Evolutionary conservation across 345 rosid genomes (phyloP).

Genomic region (Leavenworthia alabamica): DNA sequence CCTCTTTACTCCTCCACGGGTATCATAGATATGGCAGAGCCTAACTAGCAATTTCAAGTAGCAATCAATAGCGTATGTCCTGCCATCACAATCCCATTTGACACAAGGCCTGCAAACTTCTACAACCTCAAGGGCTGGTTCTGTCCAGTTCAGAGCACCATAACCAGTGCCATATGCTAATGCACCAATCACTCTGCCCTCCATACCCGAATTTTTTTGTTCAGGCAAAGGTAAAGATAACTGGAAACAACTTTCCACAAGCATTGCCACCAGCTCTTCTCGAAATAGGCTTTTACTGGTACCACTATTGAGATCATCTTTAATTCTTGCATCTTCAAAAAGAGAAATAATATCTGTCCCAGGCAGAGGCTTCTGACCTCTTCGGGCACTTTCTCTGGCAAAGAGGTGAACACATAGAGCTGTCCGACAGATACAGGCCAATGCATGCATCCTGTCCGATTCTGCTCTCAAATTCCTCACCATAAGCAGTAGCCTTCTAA

Average conservation of each 20-base stretch:
- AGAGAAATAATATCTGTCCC: constrained; percentile 97
- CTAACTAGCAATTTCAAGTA: constrained; percentile 88
- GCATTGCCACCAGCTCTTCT: constrained; percentile 92
- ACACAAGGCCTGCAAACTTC: constrained; percentile 97
- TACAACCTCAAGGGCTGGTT: constrained; percentile 94
- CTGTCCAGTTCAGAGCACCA: constrained; percentile 98
- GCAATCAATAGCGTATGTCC: constrained; percentile 95
- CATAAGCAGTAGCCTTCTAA: constrained; percentile 92
- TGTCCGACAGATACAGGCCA: constrained; percentile 95
- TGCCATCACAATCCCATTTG: constrained; percentile 98
- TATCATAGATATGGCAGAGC: constrained; percentile 91
- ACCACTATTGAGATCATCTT: constrained; percentile 76
- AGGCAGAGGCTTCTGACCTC: constrained; percentile 95
- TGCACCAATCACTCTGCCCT: constrained; percentile 97
- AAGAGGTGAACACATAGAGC: constrained; percentile 98
- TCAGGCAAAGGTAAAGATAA: constrained; percentile 91
- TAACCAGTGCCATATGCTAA: constrained; percentile 98
- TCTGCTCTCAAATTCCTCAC: constrained; percentile 96
- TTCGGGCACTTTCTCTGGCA: constrained; percentile 88
- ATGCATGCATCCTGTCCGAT: constrained; percentile 96
- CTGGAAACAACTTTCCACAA: constrained; percentile 99
- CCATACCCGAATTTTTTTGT: constrained; percentile 90
- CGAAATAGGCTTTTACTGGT: constrained; percentile 85
- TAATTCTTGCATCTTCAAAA: constrained; percentile 81
- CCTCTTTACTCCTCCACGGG: constrained; percentile 94